phyloP scores from a whole-genome alignment of 306 rosid genomes.

The Vicia sativa region DNA sequence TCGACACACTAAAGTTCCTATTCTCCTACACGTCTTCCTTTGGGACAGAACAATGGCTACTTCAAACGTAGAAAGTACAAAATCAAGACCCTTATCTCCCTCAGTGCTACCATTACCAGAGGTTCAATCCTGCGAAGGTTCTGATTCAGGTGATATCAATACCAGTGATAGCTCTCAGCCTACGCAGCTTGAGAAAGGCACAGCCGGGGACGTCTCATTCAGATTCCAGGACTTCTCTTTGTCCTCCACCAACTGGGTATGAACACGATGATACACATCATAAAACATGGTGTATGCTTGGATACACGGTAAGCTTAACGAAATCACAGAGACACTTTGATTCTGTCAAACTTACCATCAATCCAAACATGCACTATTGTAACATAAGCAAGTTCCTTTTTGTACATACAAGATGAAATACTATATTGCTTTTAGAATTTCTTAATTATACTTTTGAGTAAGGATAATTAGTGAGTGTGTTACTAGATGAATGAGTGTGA shows the following conservation, averaged over 20 bases:
- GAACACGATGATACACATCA: constrained; percentile 21
- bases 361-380: neutral
- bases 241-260: constrained; percentile 66
- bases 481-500: neutral
- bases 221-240: constrained; percentile 82
- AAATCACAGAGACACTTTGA: neutral
- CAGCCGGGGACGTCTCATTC: constrained; percentile 80
- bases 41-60: constrained; percentile 69
- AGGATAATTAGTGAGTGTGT: neutral
- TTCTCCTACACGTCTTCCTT: constrained; percentile 68
- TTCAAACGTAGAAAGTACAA: constrained; percentile 37
- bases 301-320: neutral
- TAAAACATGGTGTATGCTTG: neutral
- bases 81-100: constrained; percentile 33
- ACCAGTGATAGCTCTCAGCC: constrained; percentile 36
- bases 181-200: constrained; percentile 58
- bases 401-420: neutral
- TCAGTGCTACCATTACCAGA: constrained; percentile 50
- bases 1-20: constrained; percentile 79
- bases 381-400: neutral
- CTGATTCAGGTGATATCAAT: constrained; percentile 24
- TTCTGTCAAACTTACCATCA: neutral
- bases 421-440: neutral
- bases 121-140: constrained; percentile 48
- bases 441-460: neutral